These are phyloP conservation scores for Cucumis sativus DNA, from an alignment of 306 rosid species.

Conservation along the genomic window DNA sequence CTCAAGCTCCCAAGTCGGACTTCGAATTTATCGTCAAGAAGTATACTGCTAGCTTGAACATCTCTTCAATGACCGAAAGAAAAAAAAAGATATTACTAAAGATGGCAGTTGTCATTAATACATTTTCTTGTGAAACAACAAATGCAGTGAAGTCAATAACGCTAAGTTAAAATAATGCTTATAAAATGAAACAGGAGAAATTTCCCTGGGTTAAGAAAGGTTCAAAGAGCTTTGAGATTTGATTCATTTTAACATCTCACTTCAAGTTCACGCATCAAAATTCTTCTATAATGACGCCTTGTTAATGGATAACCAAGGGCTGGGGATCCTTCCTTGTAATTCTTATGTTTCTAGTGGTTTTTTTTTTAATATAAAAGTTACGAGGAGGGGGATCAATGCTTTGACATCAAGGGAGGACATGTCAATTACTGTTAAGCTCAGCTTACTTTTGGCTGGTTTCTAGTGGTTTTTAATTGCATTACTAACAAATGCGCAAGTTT, in stretches of 20 bases:
- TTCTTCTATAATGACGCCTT: neutral
- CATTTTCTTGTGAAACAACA: neutral
- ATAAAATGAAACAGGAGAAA: neutral
- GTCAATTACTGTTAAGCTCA: too few relatives aligned
- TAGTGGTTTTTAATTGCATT: neutral
- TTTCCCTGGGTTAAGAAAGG: neutral
- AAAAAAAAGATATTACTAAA: constrained; percentile 7
- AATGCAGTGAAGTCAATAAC: neutral
- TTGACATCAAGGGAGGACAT: too few relatives aligned
- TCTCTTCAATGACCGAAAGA: constrained; percentile 47
- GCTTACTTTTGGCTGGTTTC: too few relatives aligned
- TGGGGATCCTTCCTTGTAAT: neutral
- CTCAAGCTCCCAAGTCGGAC: constrained; percentile 88
- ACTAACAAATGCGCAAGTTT: neutral
- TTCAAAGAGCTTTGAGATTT: neutral
- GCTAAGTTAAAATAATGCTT: neutral
- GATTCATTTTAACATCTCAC: neutral
- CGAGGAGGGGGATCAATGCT: too few relatives aligned
- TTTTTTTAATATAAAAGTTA: too few relatives aligned
- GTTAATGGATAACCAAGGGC: neutral
- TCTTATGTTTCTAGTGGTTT: neutral
- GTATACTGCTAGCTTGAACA: constrained; percentile 90
- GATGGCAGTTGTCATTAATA: neutral
- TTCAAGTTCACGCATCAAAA: neutral
- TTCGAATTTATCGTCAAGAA: constrained; percentile 92